Conservation (phyloP, 164 flowering plant genomes). For the Annona squamosa region DNA sequence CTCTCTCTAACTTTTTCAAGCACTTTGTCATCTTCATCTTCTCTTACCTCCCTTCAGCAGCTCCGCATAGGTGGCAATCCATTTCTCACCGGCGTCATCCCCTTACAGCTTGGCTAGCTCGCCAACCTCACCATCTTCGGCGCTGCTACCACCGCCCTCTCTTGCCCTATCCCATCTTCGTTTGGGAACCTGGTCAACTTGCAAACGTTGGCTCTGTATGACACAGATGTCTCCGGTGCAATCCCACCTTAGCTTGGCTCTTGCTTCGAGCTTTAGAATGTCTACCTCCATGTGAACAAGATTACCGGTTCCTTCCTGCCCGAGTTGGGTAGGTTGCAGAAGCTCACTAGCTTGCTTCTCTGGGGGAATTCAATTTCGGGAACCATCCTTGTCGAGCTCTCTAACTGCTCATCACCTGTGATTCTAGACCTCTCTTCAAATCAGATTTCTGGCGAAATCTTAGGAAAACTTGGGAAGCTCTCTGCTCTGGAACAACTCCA, state of each 20-base stretch:
- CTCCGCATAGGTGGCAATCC: constrained; percentile 89
- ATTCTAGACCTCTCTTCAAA: constrained; percentile 80
- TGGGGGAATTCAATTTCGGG: constrained; percentile 83
- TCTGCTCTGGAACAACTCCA: constrained; percentile 73
- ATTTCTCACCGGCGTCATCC: constrained; percentile 58
- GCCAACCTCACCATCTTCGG: constrained; percentile 82
- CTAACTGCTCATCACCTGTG: constrained; percentile 78
- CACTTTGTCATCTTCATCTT: too few species aligned
- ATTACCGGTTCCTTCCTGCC: constrained; percentile 69
- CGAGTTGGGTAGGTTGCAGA: constrained; percentile 64
- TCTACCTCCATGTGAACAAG: constrained; percentile 86
- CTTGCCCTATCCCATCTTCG: constrained; percentile 66
- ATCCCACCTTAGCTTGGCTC: constrained; percentile 72
- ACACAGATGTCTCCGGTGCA: constrained; percentile 65
- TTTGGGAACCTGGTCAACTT: constrained; percentile 67
- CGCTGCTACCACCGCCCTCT: constrained; percentile 71
- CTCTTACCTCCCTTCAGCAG: constrained; percentile 61
- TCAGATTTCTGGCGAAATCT: constrained; percentile 69
- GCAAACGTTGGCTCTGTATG: constrained; percentile 79
- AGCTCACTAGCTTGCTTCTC: constrained; percentile 78
- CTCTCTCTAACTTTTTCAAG: too few species aligned
- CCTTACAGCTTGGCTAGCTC: constrained; percentile 57
- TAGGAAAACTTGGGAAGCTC: constrained; percentile 60
- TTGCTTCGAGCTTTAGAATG: constrained; percentile 66
- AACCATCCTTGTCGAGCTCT: constrained; percentile 56